These are phyloP conservation scores for Crucibulum laeve DNA, from an alignment of 768 basidiomycete species.

Conservation along the genomic window DNA sequence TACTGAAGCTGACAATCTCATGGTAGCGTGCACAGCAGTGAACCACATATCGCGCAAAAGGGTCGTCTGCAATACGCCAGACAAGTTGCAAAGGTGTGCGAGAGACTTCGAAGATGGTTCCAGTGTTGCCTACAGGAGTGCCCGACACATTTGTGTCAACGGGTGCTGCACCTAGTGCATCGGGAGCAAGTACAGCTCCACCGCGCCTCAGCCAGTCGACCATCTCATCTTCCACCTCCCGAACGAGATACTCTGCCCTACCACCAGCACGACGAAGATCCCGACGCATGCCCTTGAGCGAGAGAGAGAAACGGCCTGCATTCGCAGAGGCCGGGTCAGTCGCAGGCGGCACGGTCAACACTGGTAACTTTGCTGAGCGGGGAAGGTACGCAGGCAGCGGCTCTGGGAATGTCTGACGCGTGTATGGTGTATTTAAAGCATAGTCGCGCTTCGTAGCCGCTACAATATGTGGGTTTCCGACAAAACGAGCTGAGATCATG, in stretches of 20 bases:
- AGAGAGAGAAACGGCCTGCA: conserved; percentile 74
- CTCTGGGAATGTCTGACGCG: conserved; percentile 63
- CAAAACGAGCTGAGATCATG: conserved; percentile 52
- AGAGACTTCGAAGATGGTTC: conserved; percentile 59
- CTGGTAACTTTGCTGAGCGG: conserved; percentile 51
- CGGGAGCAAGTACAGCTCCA: conserved; percentile 52
- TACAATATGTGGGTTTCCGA: conserved; percentile 69
- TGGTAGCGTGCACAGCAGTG: conserved; percentile 82
- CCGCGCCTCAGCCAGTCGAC: conserved; percentile 57
- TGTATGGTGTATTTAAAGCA: conserved; percentile 34
- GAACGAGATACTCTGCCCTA: conserved; percentile 57
- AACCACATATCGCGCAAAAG: conserved; percentile 76
- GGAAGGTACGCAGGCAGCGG: conserved; percentile 71
- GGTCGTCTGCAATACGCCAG: conserved; percentile 68
- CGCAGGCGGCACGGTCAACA: conserved; percentile 29
- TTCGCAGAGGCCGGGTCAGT: conserved; percentile 52
- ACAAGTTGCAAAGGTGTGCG: conserved; percentile 64
- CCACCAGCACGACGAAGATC: conserved; percentile 60
- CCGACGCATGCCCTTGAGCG: conserved; percentile 70
- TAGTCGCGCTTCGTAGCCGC: conserved; percentile 59
- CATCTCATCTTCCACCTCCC: conserved; percentile 64
- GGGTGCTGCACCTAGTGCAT: conserved; percentile 16
- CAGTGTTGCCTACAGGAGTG: conserved; percentile 44
- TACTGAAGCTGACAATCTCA: conserved; percentile 79
- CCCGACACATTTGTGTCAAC: conserved; percentile 20